phyloP scores from a whole-genome alignment of 2,329 filamentous ascomycete species.

The Colletotrichum lentis region DNA sequence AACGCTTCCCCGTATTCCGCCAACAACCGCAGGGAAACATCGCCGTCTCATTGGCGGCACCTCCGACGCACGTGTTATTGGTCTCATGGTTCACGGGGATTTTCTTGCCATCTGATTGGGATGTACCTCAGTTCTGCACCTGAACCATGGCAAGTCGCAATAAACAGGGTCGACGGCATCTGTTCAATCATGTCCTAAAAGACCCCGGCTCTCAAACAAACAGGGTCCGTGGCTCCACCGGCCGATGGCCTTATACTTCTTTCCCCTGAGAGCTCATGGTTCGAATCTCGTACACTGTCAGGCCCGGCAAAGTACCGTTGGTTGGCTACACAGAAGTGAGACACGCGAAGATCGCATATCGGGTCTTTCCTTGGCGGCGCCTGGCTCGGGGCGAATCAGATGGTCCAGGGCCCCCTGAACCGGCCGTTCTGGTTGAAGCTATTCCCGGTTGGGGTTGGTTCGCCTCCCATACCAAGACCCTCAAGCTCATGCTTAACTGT shows the following conservation, averaged over 20 bases:
- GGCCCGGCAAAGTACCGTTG: background rate
- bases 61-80: background rate
- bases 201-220: background rate
- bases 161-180: background rate
- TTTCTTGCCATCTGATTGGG: background rate
- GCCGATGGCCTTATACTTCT: slow-evolving; percentile 12
- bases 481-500: slow-evolving; percentile 29
- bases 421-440: background rate
- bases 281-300: background rate
- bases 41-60: background rate
- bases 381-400: slow-evolving; percentile 24
- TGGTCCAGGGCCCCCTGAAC: slow-evolving; percentile 16
- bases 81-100: background rate
- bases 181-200: background rate
- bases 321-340: slow-evolving; percentile 30
- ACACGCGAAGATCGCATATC: slow-evolving; percentile 32
- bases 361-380: slow-evolving; percentile 29
- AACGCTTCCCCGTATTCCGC: background rate
- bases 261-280: background rate
- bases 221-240: background rate
- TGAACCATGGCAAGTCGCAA: slow-evolving; percentile 3
- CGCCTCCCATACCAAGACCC: background rate
- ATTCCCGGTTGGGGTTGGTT: slow-evolving; percentile 21
- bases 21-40: background rate
- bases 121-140: background rate